phyloP scores from a whole-genome alignment of 371 early-diverging fungal genomes.

The Capillidium rhysosporum region DNA sequence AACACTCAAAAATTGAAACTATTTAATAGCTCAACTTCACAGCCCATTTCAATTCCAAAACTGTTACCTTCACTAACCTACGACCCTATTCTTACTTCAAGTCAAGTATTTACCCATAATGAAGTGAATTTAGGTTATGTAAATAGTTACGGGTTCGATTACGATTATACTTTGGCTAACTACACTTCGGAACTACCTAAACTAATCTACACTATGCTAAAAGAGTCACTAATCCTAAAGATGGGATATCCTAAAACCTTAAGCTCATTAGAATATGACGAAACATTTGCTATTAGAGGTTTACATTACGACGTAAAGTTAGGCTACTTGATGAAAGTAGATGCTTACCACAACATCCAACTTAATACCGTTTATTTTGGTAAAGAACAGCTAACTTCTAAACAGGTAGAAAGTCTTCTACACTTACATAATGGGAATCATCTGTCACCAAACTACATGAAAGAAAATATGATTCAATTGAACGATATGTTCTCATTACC shows the following conservation, averaged over 20 bases:
- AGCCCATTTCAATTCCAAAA: no score
- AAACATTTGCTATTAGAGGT: slow-evolving; percentile 36
- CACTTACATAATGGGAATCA: slow-evolving; percentile 34
- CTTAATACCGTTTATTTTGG: slow-evolving; percentile 34
- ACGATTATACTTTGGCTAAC: slow-evolving; percentile 37
- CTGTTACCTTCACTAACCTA: no score
- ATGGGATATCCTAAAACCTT: slow-evolving; percentile 26
- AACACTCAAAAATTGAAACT: no score
- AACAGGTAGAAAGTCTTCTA: slow-evolving; percentile 20
- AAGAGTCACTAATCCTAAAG: slow-evolving; percentile 26
- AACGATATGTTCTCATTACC: slow-evolving; percentile 39
- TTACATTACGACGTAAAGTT: slow-evolving; percentile 33
- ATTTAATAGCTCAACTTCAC: no score
- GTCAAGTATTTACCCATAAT: slow-evolving; percentile 19
- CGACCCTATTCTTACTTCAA: no score
- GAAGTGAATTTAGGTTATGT: slow-evolving; percentile 19
- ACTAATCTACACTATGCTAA: slow-evolving; percentile 31
- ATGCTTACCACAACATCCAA: slow-evolving; percentile 38
- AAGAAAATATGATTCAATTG: slow-evolving; percentile 30
- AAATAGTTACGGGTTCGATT: slow-evolving; percentile 25
- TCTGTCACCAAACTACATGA: slow-evolving; percentile 27
- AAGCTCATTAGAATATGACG: slow-evolving; percentile 26
- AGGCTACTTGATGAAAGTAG: slow-evolving; percentile 46
- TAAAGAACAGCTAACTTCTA: slow-evolving; percentile 19
- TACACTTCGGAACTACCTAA: slow-evolving; percentile 29